Percentiles rank a stretch among this genome's conserved stretches.
phyloP scores from a whole-genome alignment of 805 yeast genomes.

The Komagataella populi region DNA sequence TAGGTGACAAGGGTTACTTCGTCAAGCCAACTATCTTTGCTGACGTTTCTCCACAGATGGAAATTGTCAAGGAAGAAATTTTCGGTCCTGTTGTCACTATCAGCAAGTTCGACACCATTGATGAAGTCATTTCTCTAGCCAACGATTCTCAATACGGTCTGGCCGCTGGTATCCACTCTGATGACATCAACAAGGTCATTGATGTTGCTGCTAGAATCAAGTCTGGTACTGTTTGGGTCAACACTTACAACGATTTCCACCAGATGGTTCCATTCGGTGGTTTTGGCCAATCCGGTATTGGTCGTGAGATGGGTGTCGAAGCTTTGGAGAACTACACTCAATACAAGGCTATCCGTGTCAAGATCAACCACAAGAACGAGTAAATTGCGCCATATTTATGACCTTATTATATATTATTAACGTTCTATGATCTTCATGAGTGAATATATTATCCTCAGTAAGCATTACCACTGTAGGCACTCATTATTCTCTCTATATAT shows the following conservation, averaged over 20 bases:
- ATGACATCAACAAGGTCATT: slow-evolving; percentile 50
- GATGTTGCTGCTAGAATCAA: slow-evolving; percentile 52
- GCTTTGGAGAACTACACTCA: slow-evolving; percentile 56
- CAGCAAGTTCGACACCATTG: slow-evolving; percentile 55
- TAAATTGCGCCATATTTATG: not conserved
- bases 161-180: slow-evolving; percentile 81
- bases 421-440: not conserved
- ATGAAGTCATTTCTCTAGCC: slow-evolving; percentile 62
- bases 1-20: slow-evolving; percentile 58
- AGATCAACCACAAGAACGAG: not conserved
- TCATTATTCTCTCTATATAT: not conserved
- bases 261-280: slow-evolving; percentile 62
- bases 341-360: slow-evolving; percentile 48
- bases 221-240: slow-evolving; percentile 78
- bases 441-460: not conserved
- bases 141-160: slow-evolving; percentile 73
- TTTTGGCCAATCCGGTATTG: slow-evolving; percentile 53
- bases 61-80: slow-evolving; percentile 78
- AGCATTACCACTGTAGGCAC: not conserved
- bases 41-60: slow-evolving; percentile 62
- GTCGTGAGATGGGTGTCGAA: slow-evolving; percentile 62
- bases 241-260: slow-evolving; percentile 61
- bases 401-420: not conserved
- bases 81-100: slow-evolving; percentile 83
- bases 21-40: slow-evolving; percentile 78